phyloP scores from a whole-genome alignment of 345 rosid species.

The Euphorbia pulcherrima region DNA sequence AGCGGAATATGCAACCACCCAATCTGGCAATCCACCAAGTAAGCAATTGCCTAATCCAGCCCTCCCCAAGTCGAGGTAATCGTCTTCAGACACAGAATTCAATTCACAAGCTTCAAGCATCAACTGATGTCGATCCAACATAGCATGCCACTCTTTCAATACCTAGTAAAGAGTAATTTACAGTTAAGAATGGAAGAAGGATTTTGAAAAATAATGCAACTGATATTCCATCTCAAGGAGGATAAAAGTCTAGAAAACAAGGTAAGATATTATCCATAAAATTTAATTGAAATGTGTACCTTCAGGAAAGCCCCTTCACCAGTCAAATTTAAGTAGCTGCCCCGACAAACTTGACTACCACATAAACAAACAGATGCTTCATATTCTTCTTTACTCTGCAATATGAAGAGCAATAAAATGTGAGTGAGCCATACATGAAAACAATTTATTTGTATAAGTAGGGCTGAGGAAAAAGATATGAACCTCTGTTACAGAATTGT shows the following conservation, averaged over 20 bases:
- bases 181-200: constrained; percentile 7
- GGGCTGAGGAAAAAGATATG: constrained; percentile 21
- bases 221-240: not conserved
- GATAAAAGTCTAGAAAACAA: not conserved
- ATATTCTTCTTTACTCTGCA: constrained; percentile 98
- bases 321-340: constrained; percentile 97
- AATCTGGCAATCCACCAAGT: constrained; percentile 95
- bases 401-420: constrained; percentile 25
- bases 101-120: constrained; percentile 88
- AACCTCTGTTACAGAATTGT: constrained; percentile 98
- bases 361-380: constrained; percentile 99
- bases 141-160: constrained; percentile 84
- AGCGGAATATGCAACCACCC: constrained; percentile 95
- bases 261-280: not conserved
- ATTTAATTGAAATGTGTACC: constrained; percentile 38
- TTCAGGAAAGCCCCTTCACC: constrained; percentile 98
- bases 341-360: constrained; percentile 99
- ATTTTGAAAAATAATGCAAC: not conserved
- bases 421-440: constrained; percentile 6
- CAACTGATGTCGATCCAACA: constrained; percentile 74
- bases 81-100: constrained; percentile 85
- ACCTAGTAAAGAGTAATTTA: constrained; percentile 47
- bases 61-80: constrained; percentile 92
- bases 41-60: constrained; percentile 97
- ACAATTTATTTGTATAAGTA: not conserved